Evolutionary conservation across 345 rosid species (phyloP).

Genomic region (Lepidium aucheri): DNA sequence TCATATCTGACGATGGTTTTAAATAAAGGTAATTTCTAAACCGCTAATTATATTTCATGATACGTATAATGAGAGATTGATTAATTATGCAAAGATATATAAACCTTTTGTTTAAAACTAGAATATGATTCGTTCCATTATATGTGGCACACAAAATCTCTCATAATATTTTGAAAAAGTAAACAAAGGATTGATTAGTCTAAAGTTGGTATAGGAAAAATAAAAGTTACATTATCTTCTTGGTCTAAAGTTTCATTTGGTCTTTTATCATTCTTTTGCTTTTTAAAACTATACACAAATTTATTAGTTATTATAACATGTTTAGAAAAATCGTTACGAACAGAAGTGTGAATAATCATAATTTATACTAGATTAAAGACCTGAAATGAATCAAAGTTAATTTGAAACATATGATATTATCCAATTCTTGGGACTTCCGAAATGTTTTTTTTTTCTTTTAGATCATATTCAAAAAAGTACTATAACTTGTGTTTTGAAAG

Average conservation of each 20-base stretch:
- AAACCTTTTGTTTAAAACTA: slow-evolving; percentile 14
- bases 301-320: neutral
- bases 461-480: too few relatives aligned
- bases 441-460: too few relatives aligned
- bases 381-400: too few relatives aligned
- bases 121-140: slow-evolving; percentile 32
- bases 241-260: slow-evolving; percentile 17
- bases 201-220: slow-evolving; percentile 21
- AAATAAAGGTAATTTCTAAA: slow-evolving; percentile 11
- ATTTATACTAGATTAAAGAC: neutral
- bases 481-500: too few relatives aligned
- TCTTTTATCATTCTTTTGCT: slow-evolving; percentile 19
- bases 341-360: neutral
- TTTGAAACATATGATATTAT: too few relatives aligned
- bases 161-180: neutral
- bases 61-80: neutral
- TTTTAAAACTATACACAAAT: neutral
- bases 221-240: slow-evolving; percentile 20
- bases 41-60: slow-evolving; percentile 13
- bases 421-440: too few relatives aligned
- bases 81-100: slow-evolving; percentile 16
- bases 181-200: slow-evolving; percentile 16
- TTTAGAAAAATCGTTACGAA: neutral
- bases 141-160: slow-evolving; percentile 28
- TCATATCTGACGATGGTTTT: slow-evolving; percentile 17